Percentiles rank a stretch among this genome's conserved stretches.
Evolutionary conservation across 352 stramenopile genomes (phyloP).

Genomic region (Pythium grandisporangium): DNA sequence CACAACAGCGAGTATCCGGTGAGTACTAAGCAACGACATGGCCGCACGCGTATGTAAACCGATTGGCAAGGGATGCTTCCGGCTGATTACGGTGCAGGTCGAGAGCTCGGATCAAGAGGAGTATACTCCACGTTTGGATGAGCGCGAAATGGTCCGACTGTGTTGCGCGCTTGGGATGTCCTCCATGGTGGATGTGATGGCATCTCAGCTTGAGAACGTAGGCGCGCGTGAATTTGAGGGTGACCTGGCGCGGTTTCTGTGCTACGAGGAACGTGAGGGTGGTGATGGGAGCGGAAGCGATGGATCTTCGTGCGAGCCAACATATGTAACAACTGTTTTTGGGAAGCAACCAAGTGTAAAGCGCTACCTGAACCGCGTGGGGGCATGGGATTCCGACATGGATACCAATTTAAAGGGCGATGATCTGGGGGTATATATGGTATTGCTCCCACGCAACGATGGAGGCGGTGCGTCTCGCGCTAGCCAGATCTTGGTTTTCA

Average conservation of each 20-base stretch:
- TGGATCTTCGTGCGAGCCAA: background rate
- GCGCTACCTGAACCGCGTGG: slow-evolving; percentile 19
- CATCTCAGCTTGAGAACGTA: slow-evolving; percentile 46
- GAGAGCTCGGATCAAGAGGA: slow-evolving; percentile 58
- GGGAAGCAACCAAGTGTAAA: slow-evolving; percentile 48
- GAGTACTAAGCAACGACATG: background rate
- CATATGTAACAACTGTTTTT: slow-evolving; percentile 41
- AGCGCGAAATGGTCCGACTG: slow-evolving; percentile 60
- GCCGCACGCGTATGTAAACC: background rate
- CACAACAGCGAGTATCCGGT: too few species aligned
- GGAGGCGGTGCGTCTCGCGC: background rate
- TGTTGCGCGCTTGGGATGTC: slow-evolving; percentile 44
- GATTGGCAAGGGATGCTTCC: slow-evolving; percentile 15
- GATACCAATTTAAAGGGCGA: slow-evolving; percentile 19
- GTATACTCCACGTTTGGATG: slow-evolving; percentile 57
- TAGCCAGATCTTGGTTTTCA: slow-evolving; percentile 67
- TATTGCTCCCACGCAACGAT: slow-evolving; percentile 12
- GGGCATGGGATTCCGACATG: slow-evolving; percentile 35
- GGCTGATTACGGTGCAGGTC: slow-evolving; percentile 33
- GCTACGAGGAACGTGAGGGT: slow-evolving; percentile 14
- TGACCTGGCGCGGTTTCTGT: slow-evolving; percentile 50
- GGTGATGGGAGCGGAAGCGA: background rate
- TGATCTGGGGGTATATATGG: slow-evolving; percentile 48
- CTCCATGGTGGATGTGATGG: slow-evolving; percentile 23
- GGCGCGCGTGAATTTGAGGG: slow-evolving; percentile 47